Percentiles rank a stretch among this genome's conserved stretches.
Evolutionary conservation across 257 asterid species (phyloP).

Genomic region (Jacaranda mimosifolia): DNA sequence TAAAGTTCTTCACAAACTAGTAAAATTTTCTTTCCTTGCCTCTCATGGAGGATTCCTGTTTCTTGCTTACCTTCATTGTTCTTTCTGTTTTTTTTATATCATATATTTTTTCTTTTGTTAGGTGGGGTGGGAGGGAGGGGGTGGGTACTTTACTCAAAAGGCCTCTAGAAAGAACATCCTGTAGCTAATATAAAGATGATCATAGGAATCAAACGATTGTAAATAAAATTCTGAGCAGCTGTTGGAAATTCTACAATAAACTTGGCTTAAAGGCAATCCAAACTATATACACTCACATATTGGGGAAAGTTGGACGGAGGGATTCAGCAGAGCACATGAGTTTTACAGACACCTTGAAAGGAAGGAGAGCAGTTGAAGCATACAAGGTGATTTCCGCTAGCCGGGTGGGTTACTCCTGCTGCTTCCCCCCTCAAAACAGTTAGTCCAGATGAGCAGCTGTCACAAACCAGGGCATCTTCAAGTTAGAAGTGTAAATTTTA

Average conservation of each 20-base stretch:
- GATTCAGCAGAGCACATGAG: constrained; percentile 35
- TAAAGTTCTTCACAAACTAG: neutral
- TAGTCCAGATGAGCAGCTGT: constrained; percentile 47
- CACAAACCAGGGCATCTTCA: constrained; percentile 46
- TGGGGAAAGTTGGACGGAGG: constrained; percentile 35
- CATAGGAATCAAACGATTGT: constrained; percentile 42
- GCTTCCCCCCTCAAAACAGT: constrained; percentile 47
- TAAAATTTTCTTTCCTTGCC: neutral
- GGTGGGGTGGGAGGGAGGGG: neutral
- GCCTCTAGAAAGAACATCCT: neutral
- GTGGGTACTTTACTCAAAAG: neutral
- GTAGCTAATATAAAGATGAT: constrained; percentile 30
- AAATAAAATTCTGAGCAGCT: constrained; percentile 39
- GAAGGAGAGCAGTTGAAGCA: neutral
- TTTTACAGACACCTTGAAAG: constrained; percentile 40
- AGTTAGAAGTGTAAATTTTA: constrained; percentile 43
- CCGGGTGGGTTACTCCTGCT: constrained; percentile 38
- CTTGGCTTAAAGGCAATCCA: constrained; percentile 60
- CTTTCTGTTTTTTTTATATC: neutral
- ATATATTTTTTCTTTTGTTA: neutral
- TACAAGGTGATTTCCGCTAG: neutral
- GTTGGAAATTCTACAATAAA: constrained; percentile 50
- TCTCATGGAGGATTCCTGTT: neutral
- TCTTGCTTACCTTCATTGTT: neutral
- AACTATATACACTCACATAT: constrained; percentile 72